Base-by-base conservation (phyloP, 345 rosid species). In the Eucalyptus curtisii region DNA sequence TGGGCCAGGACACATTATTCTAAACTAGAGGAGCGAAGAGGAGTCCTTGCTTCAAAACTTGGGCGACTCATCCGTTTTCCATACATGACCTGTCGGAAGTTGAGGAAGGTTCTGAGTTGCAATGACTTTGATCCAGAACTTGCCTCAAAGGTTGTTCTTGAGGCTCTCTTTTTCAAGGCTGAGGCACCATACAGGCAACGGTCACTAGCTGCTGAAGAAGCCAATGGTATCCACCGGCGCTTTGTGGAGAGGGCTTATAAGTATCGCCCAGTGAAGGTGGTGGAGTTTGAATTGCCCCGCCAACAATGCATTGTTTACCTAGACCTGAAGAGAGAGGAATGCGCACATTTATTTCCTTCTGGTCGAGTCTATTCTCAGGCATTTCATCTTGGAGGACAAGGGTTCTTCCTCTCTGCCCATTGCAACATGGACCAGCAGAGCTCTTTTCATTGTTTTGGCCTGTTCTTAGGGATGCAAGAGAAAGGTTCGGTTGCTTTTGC, bases 121-220 rank as follows among this genome's bases (percentile, higher is more conserved):
- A 92, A 91, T 52, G 99, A 97, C 86, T 94, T 97, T 82, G 92
- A 91, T 61, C 92, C 93, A 13, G 95, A 92, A 71, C 87, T 93
- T 55, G 93, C 95, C 86, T 92, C 95, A 40, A 91, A 92, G 88
- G 93, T 95, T 88, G 98, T 96, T 86, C 94, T 94, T 3, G 96
- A 95, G 89, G 96, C 99, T 87, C 96, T 97, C 86, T 95, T 95
- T 89, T 96, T 94, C 95, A 96, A 95, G 93, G 93, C 95, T 47
- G 97, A 95, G 90, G 90, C 96, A 27, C 91, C 95, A 80, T 88
- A 91, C 87, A 57, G 92, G 89, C 97, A 93, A 88, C 92, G 93
- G 10, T 53, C 86, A 42, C 93, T 93, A 64, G 94, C 94, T 82
- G 89, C 92, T 19, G 94, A 94, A 87, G 95, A 93, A 87, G 89